Evolutionary conservation across 768 basidiomycete species (phyloP).

Genomic region (Serendipita sp.): DNA sequence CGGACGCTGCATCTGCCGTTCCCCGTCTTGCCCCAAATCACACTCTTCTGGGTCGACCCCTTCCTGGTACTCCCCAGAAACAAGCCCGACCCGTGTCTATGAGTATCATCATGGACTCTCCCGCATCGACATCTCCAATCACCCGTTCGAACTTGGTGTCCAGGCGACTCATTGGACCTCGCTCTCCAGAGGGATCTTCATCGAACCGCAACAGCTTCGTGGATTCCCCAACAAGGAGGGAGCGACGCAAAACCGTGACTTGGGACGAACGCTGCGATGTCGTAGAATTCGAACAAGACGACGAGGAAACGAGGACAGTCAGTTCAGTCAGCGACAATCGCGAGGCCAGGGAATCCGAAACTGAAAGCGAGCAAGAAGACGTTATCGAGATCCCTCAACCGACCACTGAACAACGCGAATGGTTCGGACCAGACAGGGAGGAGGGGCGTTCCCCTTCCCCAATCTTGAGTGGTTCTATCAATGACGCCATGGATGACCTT

Average conservation of each 20-base stretch:
- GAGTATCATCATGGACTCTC: conserved; percentile 4
- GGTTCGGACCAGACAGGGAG: conserved; percentile 17
- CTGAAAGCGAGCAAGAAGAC: conserved; percentile 16
- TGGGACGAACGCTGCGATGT: conserved; percentile 73
- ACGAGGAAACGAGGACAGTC: conserved; percentile 17
- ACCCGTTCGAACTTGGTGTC: conserved; percentile 18
- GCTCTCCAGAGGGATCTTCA: conserved; percentile 21
- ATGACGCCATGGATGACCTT: conserved; percentile 6
- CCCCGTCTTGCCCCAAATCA: conserved; percentile 4
- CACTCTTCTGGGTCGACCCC: background rate
- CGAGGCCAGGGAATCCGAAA: conserved; percentile 1
- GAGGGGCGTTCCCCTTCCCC: conserved; percentile 11
- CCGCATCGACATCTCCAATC: conserved; percentile 15
- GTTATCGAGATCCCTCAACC: conserved; percentile 8
- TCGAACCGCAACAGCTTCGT: background rate
- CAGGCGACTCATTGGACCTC: conserved; percentile 55
- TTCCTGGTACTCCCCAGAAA: background rate
- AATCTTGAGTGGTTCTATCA: conserved; percentile 9
- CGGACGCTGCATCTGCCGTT: background rate
- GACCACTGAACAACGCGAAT: conserved; percentile 9
- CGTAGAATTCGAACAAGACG: conserved; percentile 57
- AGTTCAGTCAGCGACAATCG: conserved; percentile 5
- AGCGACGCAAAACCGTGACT: conserved; percentile 60
- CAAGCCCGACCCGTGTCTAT: background rate
- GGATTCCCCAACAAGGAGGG: conserved; percentile 24